Evolutionary conservation across 345 rosid genomes (phyloP), one percentile per base, ranked within the genome.

Genomic region (Eucalyptus microcorys): DNA sequence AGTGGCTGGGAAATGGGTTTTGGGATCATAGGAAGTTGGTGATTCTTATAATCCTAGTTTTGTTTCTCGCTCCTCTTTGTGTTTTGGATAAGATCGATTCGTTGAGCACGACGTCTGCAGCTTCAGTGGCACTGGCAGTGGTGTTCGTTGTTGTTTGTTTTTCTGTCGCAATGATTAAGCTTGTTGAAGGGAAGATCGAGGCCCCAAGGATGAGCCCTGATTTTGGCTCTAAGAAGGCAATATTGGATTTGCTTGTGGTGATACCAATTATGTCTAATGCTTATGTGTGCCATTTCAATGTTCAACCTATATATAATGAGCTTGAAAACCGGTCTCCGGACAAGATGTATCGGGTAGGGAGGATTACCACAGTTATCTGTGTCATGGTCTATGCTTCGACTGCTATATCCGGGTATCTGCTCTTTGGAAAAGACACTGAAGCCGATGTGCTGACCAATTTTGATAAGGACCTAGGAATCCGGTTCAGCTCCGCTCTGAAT

Each of bases 201-300:
- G 89, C 96, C 87, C 99, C 98, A 0, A 94, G 97, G 93, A 89
- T 96, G 96, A 71, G 88, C 89, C 99, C 99, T 2, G 97, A 97
- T 94, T 93, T 98, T 66, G 91, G 96, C 22, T 98, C 99, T 5
- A 91, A 92, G 86, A 89, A 32, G n/a, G 95, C 99, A 2, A 94
- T 97, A 49, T 49, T 95, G 94, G 99, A 98, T 93, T 92, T 98
- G 85, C 96, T 98, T 27, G 99, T 98, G 88, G 99, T 98, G 88
- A 96, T 98, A 86, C 99, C 99, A 1, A 94, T 98, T 14, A 97
- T 98, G 98, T 89, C 98, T 2, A 97, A 96, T 84, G 99, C 99
- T 53, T 98, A 94, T 55, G 96, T 98, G 47, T 97, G 98, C 86
- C 99, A 98, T 89, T 98, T 98, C 89, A 98, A 98, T 89, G 92